Percentiles rank a stretch among this genome's conserved stretches.
Evolutionary conservation across 2,329 filamentous ascomycete genomes (phyloP).

Genomic region (Aspergillus caelatus): DNA sequence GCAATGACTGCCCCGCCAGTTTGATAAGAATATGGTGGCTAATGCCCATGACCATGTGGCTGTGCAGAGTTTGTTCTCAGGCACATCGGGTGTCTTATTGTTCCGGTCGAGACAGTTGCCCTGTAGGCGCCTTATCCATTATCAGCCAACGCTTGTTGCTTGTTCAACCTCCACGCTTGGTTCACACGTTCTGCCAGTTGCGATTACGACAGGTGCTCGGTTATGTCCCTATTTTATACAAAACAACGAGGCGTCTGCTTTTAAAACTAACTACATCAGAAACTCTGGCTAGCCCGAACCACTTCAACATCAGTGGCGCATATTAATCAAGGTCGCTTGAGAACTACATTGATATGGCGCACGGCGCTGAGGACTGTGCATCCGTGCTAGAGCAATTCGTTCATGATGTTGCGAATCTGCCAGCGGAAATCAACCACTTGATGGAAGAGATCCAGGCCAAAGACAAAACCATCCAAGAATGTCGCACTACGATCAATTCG

Average conservation of each 20-base stretch:
- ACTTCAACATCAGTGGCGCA: neutral
- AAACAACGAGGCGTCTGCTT: neutral
- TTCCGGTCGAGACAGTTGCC: neutral
- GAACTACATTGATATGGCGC: conserved; percentile 43
- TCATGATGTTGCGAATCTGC: conserved; percentile 65
- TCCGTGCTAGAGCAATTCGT: conserved; percentile 67
- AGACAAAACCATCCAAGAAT: conserved; percentile 62
- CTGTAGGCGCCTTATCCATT: conserved; percentile 1
- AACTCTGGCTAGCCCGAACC: neutral
- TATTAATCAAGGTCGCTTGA: neutral
- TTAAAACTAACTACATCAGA: neutral
- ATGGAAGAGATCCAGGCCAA: conserved; percentile 70
- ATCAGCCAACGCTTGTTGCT: neutral
- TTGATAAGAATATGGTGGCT: conserved; percentile 6
- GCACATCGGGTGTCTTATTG: neutral
- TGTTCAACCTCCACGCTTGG: neutral
- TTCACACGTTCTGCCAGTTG: neutral
- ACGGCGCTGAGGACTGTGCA: conserved; percentile 61
- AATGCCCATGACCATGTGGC: neutral
- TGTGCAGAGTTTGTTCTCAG: neutral
- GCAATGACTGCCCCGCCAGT: neutral
- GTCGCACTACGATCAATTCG: conserved; percentile 57
- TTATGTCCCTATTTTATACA: neutral
- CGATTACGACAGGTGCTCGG: neutral
- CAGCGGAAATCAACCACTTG: conserved; percentile 66